Evolutionary conservation across 176 grass and related monocot species (phyloP), one percentile per base, ranked within the genome.

Genomic region (Poa annua): DNA sequence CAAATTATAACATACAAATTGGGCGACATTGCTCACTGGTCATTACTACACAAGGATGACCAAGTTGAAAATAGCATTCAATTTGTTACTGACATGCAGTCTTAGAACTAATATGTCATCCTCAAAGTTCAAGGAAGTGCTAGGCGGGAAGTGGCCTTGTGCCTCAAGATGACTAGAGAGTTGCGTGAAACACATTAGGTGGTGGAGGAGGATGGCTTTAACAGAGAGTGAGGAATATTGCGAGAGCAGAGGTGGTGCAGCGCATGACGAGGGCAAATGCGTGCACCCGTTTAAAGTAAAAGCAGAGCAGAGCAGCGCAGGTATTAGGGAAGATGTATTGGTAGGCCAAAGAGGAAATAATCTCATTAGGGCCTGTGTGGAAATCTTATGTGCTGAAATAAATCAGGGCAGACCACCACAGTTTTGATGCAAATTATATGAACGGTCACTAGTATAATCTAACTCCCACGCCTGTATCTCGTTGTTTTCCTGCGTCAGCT

Each of bases 311-410:
- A 36, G 15, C 63, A 19, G 25, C 4, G 60, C 60, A 33, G 32
- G 15, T 15, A 66, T 36, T 35, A 25, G 14, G 32, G 29, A 66
- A 66, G 15, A 35, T 36, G 63, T 66, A 32, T 14, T 33, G 14
- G 6, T 35, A 33, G 6, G 63, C 32, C 0, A 66, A 65, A 16
- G 29, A 66, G 32, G 32, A 19, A 36, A 66, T 8, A 66, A 66
- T 33, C 7, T 19, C 63, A 19, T 36, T 35, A 35, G 35, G 63
- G 63, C 15, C 19, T 7, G 17, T 35, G 63, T 66, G 63, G 26
- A 66, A 66, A 36, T 29, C 29, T 29, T 66, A 66, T 34, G 2
- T 66, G 63, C 63, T 66, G 63, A 66, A 36, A 66, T 33, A 66
- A 66, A 66, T 32, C 13, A 34, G 63, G 32, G 35, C 32, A 16